phyloP scores from a whole-genome alignment of 2,329 filamentous ascomycete genomes.

The Monosporascus sp. region DNA sequence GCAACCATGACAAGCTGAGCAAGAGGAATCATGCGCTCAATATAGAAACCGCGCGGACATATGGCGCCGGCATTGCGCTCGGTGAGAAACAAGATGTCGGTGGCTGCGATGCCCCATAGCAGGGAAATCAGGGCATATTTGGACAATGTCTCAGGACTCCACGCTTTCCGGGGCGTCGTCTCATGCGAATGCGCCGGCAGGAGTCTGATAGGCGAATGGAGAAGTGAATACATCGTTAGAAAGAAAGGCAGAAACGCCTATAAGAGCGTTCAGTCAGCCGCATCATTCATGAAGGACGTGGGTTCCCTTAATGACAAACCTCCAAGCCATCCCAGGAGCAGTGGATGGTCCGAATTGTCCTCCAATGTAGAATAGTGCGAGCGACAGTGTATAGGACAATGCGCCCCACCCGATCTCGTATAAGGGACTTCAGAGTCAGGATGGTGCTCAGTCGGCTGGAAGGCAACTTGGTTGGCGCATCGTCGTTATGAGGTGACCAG shows the following conservation, averaged over 20 bases:
- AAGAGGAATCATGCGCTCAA: slow-evolving; percentile 24
- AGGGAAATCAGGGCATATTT: slow-evolving; percentile 20
- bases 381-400: slow-evolving; percentile 18
- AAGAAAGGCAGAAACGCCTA: slow-evolving; percentile 28
- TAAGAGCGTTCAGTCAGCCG: neutral
- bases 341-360: slow-evolving; percentile 25
- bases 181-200: slow-evolving; percentile 18
- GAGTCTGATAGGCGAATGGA: slow-evolving; percentile 12
- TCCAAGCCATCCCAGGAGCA: slow-evolving; percentile 29
- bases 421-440: slow-evolving; percentile 9
- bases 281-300: neutral
- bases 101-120: slow-evolving; percentile 26
- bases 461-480: slow-evolving; percentile 4
- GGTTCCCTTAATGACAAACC: slow-evolving; percentile 15
- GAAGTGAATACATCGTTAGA: slow-evolving; percentile 16
- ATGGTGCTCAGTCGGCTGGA: slow-evolving; percentile 2
- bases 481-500: slow-evolving; percentile 4
- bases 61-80: slow-evolving; percentile 23
- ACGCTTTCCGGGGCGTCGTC: slow-evolving; percentile 3
- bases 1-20: slow-evolving; percentile 21
- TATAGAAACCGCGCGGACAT: slow-evolving; percentile 20
- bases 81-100: slow-evolving; percentile 19
- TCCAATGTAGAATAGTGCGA: slow-evolving; percentile 26
- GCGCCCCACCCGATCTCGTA: slow-evolving; percentile 6
- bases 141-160: slow-evolving; percentile 1